Conservation (phyloP, 1,284 basidiomycete genomes). For the Ustilago bromivora region DNA sequence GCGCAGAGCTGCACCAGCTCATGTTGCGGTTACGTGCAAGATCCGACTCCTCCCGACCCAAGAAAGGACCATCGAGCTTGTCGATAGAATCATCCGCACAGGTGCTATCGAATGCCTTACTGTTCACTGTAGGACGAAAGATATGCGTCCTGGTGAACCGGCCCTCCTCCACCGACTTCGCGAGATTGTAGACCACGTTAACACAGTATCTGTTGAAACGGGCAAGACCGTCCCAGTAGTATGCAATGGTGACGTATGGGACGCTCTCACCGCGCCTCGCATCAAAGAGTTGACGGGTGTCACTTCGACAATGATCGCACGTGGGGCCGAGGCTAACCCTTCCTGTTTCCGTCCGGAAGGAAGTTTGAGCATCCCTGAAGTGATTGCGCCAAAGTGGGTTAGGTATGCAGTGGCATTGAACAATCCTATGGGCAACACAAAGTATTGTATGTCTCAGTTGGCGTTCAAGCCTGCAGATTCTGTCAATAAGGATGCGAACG, state of each 20-base stretch:
- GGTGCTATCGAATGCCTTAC: constrained; percentile 86
- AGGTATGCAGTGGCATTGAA: constrained; percentile 68
- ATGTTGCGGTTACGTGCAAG: constrained; percentile 74
- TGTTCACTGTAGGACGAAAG: constrained; percentile 93
- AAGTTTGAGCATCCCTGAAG: constrained; percentile 51
- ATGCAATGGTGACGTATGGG: constrained; percentile 92
- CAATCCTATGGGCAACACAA: constrained; percentile 87
- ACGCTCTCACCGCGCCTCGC: constrained; percentile 81
- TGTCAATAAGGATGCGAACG: constrained; percentile 15
- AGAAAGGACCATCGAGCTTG: constrained; percentile 86
- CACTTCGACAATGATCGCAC: constrained; percentile 95
- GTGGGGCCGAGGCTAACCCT: constrained; percentile 91
- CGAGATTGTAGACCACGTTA: constrained; percentile 86
- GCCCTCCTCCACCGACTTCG: constrained; percentile 83
- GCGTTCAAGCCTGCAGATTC: constrained; percentile 59
- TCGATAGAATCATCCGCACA: constrained; percentile 85
- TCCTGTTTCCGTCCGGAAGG: constrained; percentile 79
- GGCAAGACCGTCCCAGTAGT: constrained; percentile 79
- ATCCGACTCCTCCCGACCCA: constrained; percentile 89
- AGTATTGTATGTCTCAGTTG: constrained; percentile 80
- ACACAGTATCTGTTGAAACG: constrained; percentile 73
- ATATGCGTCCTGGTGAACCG: constrained; percentile 86
- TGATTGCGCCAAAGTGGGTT: constrained; percentile 63
- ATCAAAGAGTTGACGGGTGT: constrained; percentile 78
- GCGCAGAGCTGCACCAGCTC: constrained; percentile 73